Evolutionary conservation across 495 filamentous ascomycete species (phyloP).

Genomic region (Copromyces sp.): DNA sequence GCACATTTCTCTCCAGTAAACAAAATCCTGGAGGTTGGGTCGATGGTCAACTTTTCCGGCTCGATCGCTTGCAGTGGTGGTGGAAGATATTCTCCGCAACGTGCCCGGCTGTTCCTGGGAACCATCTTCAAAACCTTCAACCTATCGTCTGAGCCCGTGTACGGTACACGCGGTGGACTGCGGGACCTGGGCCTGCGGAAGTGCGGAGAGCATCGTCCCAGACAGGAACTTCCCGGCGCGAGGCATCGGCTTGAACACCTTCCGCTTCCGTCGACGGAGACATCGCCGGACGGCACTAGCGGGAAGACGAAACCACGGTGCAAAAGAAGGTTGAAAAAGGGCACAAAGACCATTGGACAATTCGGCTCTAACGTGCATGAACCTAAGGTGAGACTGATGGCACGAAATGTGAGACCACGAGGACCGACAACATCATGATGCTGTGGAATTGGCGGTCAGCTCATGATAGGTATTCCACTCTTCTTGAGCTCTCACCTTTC

Average conservation of each 20-base stretch:
- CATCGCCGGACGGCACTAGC: neutral
- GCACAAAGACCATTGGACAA: neutral
- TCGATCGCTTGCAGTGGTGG: neutral
- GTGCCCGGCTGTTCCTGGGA: neutral
- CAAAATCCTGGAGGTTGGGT: neutral
- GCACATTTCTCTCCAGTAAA: neutral
- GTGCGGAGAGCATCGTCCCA: neutral
- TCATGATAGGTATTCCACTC: neutral
- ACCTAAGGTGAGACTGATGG: neutral
- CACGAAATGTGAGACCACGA: neutral
- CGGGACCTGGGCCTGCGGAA: neutral
- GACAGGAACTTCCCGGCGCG: neutral
- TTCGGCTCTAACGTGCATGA: neutral
- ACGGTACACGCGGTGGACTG: neutral
- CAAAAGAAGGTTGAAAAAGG: neutral
- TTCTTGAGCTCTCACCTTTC: neutral
- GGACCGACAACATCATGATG: neutral
- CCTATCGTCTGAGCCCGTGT: neutral
- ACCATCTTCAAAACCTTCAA: neutral
- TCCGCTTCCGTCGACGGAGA: neutral
- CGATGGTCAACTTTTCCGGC: neutral
- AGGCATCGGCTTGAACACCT: neutral
- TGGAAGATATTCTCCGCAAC: neutral
- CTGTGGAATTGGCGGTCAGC: neutral
- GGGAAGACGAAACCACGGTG: neutral